Base-by-base conservation (phyloP, 1,284 basidiomycete species). In the Spongispora temasekensis region DNA sequence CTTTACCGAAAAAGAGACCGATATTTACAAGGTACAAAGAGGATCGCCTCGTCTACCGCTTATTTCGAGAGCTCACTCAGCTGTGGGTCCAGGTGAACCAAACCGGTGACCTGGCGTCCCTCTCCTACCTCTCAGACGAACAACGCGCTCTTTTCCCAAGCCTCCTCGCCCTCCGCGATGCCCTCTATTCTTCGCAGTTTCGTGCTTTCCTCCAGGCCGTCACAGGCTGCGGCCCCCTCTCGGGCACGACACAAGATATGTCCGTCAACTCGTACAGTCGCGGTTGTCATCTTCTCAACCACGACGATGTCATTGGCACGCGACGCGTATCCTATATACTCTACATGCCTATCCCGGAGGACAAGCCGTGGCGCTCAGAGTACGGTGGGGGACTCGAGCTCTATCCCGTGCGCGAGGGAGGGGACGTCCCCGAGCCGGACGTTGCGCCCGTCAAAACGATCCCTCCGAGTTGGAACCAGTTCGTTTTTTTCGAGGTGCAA, bases 251-350 rank as follows among this genome's bases (percentile, higher is more conserved):
- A 76, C 96, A 95, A 72, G 97, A 99, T 79, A 96, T 96, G 88
- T 94, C 93, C 55, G 92, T 97, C 67, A 95, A 95, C 73, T 90
- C 93, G 27, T 99, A 98, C 78, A 91, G 89, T 25, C 86, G 90
- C 68, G 87, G 93, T 13, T 96, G 95, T 71, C 97, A 99, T 76
- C 84, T 99, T 8, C 88, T 99, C 68, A 93, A 96, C 73, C 95
- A 98, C 80, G 96, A 98, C 86, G 97, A 99, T 77, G 96, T 97
- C 42, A 99, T 99, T 74, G 95, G 95, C 57, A 89, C 95, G 4
- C 91, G 97, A 37, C 87, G 95, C 56, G 92, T 98, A 57, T 97
- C 95, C 1, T 99, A 97, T 79, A 98, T 99, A 75, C 89, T 98
- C 56, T 99, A 99, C 78, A 91, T 98, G 79, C 95, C 97, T 27